Evolutionary conservation across 1,284 basidiomycete species (phyloP).

Genomic region (Melampsora americana): DNA sequence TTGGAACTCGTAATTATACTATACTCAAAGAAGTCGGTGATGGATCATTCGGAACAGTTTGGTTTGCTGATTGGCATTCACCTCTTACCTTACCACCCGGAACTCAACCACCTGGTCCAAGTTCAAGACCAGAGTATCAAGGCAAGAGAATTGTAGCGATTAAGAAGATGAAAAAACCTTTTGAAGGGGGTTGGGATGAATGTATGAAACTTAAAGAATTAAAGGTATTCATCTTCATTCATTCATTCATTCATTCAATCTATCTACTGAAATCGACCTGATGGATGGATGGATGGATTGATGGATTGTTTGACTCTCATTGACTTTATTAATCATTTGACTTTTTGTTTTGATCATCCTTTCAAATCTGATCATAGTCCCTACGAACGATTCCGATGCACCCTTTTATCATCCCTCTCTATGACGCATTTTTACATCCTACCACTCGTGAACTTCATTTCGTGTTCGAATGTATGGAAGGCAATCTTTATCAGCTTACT

Average conservation of each 20-base stretch:
- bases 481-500: constrained; percentile 98
- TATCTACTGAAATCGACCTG: constrained; percentile 51
- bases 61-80: constrained; percentile 98
- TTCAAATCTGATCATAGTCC: constrained; percentile 62
- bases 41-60: constrained; percentile 95
- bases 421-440: constrained; percentile 96
- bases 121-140: constrained; percentile 83
- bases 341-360: background rate
- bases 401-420: constrained; percentile 95
- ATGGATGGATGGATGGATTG: no score
- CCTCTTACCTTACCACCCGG: constrained; percentile 64
- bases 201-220: constrained; percentile 93
- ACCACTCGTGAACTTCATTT: constrained; percentile 93
- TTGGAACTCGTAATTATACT: constrained; percentile 56
- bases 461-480: constrained; percentile 99
- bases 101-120: constrained; percentile 68
- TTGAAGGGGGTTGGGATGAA: constrained; percentile 96
- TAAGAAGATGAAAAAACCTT: constrained; percentile 96
- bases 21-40: constrained; percentile 84
- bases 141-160: constrained; percentile 93
- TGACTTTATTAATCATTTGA: constrained; percentile 7
- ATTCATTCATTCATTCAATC: background rate
- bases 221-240: constrained; percentile 62
- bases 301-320: background rate
- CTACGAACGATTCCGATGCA: constrained; percentile 89